Base-by-base conservation (phyloP, 2,329 filamentous ascomycete genomes). In the Cladosporium sp. region DNA sequence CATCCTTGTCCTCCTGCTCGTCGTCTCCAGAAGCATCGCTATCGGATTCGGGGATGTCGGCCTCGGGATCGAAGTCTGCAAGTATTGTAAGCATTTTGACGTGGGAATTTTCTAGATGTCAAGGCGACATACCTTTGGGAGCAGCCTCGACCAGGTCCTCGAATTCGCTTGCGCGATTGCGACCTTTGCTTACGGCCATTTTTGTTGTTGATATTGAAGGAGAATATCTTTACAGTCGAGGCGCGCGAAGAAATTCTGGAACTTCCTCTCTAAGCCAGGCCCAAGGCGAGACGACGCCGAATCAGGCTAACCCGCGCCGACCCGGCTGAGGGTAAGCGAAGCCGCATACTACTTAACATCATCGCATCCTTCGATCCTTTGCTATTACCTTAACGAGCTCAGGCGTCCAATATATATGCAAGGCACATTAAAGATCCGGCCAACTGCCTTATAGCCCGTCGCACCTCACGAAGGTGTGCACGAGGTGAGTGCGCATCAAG, bases 1-100 rank as follows among this genome's bases (percentile, higher is more conserved):
- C 79, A 12, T 76, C 81, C 14, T 56, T 58, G 7, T 58, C 62
- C 16, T 65, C 62, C 29, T 46, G 23, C 70, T 44, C 35, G 49
- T 71, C 77, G 65, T 79, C 79, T 26, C 78, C 83, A 64, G 85
- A 85, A 65, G 83, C 84, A n/a, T 83, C 83, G 68, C 79, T 78
- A 18, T 83, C 83, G 86, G 68, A 67, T 26, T 63, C 65, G 10
- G 68, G 64, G 5, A 70, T 80, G 62, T 85, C 79, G 65, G 86
- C 87, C 80, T 96, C 92, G 0, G 91, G 91, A 75, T 96, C 92
- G 74, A 91, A 89, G 75, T 96, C 92, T 94, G 72, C 18, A 57
- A 37, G 12, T n/a, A 61, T 21, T 37, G 37, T 62, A 53, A 64
- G 49, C 23, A 55, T 31, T 26, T 44, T 66, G 70, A 57, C 46